phyloP scores from a whole-genome alignment of 2,329 filamentous ascomycete species.

The Penicillium griseofulvum region DNA sequence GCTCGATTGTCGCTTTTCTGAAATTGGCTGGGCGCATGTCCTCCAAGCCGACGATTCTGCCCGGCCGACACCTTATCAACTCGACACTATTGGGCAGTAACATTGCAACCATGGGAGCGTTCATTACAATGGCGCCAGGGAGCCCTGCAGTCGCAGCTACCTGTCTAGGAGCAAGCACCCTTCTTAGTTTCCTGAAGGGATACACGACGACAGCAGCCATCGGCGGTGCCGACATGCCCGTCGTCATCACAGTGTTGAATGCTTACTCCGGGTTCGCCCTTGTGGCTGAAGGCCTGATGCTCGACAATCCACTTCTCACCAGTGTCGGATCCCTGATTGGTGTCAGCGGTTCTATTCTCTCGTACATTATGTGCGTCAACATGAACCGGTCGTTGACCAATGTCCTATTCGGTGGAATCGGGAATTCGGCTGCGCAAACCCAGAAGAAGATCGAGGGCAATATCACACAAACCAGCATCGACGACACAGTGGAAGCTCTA shows the following conservation, averaged over 20 bases:
- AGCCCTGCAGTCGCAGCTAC: slow-evolving; percentile 75
- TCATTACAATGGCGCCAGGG: slow-evolving; percentile 76
- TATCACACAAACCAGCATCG: slow-evolving; percentile 73
- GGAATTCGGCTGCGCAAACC: slow-evolving; percentile 57
- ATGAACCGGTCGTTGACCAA: slow-evolving; percentile 92
- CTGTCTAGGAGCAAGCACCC: slow-evolving; percentile 72
- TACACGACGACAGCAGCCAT: slow-evolving; percentile 86
- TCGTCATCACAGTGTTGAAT: slow-evolving; percentile 86
- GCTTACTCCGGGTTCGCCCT: slow-evolving; percentile 88
- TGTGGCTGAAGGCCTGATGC: slow-evolving; percentile 88
- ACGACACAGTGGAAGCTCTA: slow-evolving; percentile 75
- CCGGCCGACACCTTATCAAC: slow-evolving; percentile 74
- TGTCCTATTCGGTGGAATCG: slow-evolving; percentile 80
- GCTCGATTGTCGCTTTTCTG: slow-evolving; percentile 83
- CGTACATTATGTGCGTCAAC: slow-evolving; percentile 81
- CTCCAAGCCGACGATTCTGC: slow-evolving; percentile 69
- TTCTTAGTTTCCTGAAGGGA: slow-evolving; percentile 78
- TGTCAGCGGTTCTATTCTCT: slow-evolving; percentile 83
- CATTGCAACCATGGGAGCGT: slow-evolving; percentile 77
- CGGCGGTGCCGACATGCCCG: slow-evolving; percentile 90
- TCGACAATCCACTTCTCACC: slow-evolving; percentile 80
- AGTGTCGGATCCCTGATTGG: slow-evolving; percentile 85
- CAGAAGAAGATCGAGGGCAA: slow-evolving; percentile 77
- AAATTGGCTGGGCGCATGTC: slow-evolving; percentile 83
- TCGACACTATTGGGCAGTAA: slow-evolving; percentile 71